Conservation (phyloP, 768 basidiomycete species). For the Russula griseocarnosa region DNA sequence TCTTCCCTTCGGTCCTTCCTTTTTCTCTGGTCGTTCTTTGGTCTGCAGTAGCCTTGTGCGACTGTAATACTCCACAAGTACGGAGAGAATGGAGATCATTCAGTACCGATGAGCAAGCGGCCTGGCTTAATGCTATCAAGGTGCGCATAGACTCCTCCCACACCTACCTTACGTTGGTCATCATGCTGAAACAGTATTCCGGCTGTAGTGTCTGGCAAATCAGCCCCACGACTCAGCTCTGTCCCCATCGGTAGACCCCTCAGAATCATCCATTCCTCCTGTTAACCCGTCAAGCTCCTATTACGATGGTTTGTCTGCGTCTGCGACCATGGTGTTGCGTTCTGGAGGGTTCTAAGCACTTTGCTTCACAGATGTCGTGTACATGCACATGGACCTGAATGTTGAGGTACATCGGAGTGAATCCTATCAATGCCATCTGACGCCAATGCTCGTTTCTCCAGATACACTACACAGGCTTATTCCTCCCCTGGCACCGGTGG, state of each 20-base stretch:
- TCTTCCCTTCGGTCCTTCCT: neutral
- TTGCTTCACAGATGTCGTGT: conserved; percentile 27
- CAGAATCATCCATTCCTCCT: conserved; percentile 13
- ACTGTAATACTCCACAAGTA: conserved; percentile 26
- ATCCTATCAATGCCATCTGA: neutral
- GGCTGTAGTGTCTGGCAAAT: conserved; percentile 5
- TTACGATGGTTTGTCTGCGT: conserved; percentile 30
- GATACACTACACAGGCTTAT: conserved; percentile 31
- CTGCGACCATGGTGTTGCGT: neutral
- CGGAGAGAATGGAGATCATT: conserved; percentile 32
- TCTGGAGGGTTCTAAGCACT: neutral
- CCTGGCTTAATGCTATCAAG: conserved; percentile 31
- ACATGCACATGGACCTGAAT: conserved; percentile 33
- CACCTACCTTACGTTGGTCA: neutral
- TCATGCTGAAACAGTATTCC: neutral
- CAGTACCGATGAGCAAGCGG: conserved; percentile 22
- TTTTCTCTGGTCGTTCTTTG: neutral
- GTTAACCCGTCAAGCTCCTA: conserved; percentile 25
- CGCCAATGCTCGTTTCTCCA: neutral
- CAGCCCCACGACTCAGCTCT: conserved; percentile 25
- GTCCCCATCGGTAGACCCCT: conserved; percentile 12
- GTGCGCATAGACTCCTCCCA: conserved; percentile 15
- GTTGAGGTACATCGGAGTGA: conserved; percentile 14
- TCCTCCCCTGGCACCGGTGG: conserved; percentile 35
- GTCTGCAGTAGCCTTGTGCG: neutral